Base-by-base conservation (phyloP, 305 asterid genomes). In the Solanum hybrid region DNA sequence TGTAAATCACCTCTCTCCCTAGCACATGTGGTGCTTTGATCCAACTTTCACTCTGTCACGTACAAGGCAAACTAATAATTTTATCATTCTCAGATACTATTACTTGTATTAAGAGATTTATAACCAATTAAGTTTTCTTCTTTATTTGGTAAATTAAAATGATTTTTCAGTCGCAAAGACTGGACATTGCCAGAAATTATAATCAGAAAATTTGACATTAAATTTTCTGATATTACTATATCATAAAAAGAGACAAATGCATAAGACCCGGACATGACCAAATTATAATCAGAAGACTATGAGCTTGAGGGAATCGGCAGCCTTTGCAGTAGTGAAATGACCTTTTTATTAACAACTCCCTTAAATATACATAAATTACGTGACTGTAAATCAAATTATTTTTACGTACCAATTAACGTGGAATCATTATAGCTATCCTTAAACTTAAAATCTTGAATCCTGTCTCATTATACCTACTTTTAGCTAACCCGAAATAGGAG, bases 161-260 rank as follows among this genome's bases (percentile, higher is more conserved):
- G 66, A 51, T 56, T 56, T 56, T 56, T 17, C 10, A 64, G 2
- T 9, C 4, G 2, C 27, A 64, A n/a, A 64, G 13, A n/a, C 0
- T 22, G 27, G 27, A n/a, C 29, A 66, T 9, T 66, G 29, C 29
- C 29, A n/a, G 29, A 64, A 64, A 64, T 9, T 64, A 64, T 22
- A 22, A 64, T 64, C 5, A 64, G 12, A 22, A 66, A n/a, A 9
- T 4, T n/a, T 66, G 29, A 66, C 73, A 66, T 24, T 66, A n/a
- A 0, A 88, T 82, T 78, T 86, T 88, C 38, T 92, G 85, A 64
- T 87, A 88, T 56, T 95, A 42, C 56, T 42, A 60, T 42, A 22
- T 22, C 10, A 22, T 7, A 22, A 22, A 7, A 22, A 60, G 72
- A 22, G 26, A 22, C 27, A 60, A 60, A 60, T 60, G 72, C 72